These are phyloP conservation scores for Inonotus hispidus DNA, from an alignment of 1,284 basidiomycete genomes.

Conservation along the genomic window DNA sequence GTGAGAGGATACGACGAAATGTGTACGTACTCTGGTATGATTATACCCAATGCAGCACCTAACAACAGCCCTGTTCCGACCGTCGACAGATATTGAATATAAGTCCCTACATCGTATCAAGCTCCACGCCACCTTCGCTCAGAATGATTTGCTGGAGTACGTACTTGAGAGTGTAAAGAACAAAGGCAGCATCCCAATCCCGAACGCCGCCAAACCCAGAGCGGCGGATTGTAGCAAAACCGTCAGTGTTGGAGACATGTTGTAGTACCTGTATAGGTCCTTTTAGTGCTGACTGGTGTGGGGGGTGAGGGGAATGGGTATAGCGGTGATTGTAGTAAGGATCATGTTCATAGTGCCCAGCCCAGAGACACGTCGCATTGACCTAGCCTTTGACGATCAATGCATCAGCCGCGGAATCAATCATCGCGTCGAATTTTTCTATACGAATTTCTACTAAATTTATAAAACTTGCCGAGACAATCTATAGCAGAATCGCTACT, in stretches of 20 bases:
- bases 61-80: constrained; percentile 82
- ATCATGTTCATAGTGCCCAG: too few relatives aligned
- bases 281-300: neutral
- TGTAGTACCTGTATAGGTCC: neutral
- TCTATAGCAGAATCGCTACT: neutral
- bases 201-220: constrained; percentile 71
- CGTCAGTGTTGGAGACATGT: constrained; percentile 29
- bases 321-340: too few relatives aligned
- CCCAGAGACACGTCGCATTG: neutral
- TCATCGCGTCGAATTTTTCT: neutral
- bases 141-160: constrained; percentile 27
- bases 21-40: constrained; percentile 75
- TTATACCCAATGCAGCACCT: constrained; percentile 84
- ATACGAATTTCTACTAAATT: too few relatives aligned
- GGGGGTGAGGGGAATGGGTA: neutral
- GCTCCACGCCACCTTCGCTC: neutral
- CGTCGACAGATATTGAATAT: constrained; percentile 58
- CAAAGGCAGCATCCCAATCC: constrained; percentile 69
- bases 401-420: neutral
- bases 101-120: constrained; percentile 35
- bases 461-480: too few relatives aligned
- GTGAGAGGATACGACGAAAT: neutral
- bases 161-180: constrained; percentile 70
- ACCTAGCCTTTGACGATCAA: neutral
- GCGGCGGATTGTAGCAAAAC: constrained; percentile 58